A percentile compares a stretch with the other conserved stretches of the same genome.
phyloP scores from a whole-genome alignment of 371 early-diverging fungal species.

The Circinella umbellata region DNA sequence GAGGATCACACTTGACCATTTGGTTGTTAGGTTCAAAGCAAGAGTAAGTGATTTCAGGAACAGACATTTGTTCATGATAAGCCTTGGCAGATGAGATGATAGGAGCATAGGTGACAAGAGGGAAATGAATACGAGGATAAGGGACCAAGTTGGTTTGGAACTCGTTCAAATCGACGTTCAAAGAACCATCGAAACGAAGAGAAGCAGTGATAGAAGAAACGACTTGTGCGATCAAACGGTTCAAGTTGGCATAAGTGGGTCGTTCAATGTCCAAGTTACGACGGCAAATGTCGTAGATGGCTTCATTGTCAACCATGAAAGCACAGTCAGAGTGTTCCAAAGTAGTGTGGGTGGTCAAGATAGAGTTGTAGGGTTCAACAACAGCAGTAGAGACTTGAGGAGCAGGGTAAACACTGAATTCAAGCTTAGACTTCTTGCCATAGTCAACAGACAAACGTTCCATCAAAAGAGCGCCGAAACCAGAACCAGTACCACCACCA shows the following conservation, averaged over 20 bases:
- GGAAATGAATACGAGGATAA: conserved; percentile 97
- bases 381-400: conserved; percentile 97
- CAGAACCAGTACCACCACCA: conserved; percentile 99
- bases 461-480: conserved; percentile 97
- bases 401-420: conserved; percentile 98
- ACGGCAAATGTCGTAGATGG: conserved; percentile 99
- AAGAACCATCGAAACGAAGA: conserved; percentile 96
- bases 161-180: conserved; percentile 97
- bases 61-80: conserved; percentile 89
- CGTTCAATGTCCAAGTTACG: conserved; percentile 98
- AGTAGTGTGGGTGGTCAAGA: conserved; percentile 98
- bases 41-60: conserved; percentile 88
- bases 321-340: conserved; percentile 98
- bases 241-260: conserved; percentile 98
- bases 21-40: conserved; percentile 96
- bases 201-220: conserved; percentile 99
- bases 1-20: conserved; percentile 96
- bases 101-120: conserved; percentile 95
- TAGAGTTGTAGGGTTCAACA: conserved; percentile 98
- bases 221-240: conserved; percentile 99
- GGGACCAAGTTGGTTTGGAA: conserved; percentile 99
- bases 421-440: conserved; percentile 98
- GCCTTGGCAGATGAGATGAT: conserved; percentile 92
- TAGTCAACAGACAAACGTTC: conserved; percentile 96
- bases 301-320: conserved; percentile 99